A percentile compares a stretch with the other conserved stretches of the same genome.
Conservation (phyloP, 805 yeast species). For the Lipomyces chichibuensis region DNA sequence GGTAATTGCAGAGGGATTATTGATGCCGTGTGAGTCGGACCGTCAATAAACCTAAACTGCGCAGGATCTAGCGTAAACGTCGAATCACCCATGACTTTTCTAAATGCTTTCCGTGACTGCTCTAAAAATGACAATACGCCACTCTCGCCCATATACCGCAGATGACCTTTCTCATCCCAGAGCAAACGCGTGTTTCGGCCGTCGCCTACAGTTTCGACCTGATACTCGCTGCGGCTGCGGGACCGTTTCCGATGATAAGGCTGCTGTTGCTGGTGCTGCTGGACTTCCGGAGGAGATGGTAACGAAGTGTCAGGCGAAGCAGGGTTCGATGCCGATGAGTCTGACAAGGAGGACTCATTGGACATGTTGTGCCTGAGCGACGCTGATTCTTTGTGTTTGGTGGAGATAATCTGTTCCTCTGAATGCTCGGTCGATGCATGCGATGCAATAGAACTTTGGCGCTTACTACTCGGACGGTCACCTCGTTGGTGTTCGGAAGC, state of each 20-base stretch:
- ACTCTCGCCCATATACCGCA: constrained; percentile 51
- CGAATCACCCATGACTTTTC: constrained; percentile 43
- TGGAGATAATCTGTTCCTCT: neutral
- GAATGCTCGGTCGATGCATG: neutral
- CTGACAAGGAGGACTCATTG: neutral
- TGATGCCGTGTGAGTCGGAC: constrained; percentile 41
- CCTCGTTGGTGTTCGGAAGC: neutral
- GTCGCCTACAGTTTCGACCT: constrained; percentile 28
- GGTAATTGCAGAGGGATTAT: constrained; percentile 43
- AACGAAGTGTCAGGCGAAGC: constrained; percentile 23
- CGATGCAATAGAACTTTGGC: constrained; percentile 8
- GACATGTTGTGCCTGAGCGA: neutral
- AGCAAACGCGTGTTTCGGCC: constrained; percentile 42
- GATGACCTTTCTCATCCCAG: constrained; percentile 47
- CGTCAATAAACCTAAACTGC: constrained; percentile 47
- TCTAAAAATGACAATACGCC: constrained; percentile 49
- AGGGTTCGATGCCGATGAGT: constrained; percentile 2
- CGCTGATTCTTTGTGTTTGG: neutral
- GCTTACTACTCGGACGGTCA: neutral
- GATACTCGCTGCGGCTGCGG: constrained; percentile 23
- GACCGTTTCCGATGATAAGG: constrained; percentile 28
- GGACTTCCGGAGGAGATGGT: constrained; percentile 28
- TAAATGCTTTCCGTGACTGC: constrained; percentile 49
- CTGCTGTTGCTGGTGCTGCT: constrained; percentile 29
- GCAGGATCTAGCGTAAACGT: constrained; percentile 49